Percentiles rank a stretch among this genome's conserved stretches.
Evolutionary conservation across 306 rosid genomes (phyloP).

Genomic region (Hippophae tibetana): DNA sequence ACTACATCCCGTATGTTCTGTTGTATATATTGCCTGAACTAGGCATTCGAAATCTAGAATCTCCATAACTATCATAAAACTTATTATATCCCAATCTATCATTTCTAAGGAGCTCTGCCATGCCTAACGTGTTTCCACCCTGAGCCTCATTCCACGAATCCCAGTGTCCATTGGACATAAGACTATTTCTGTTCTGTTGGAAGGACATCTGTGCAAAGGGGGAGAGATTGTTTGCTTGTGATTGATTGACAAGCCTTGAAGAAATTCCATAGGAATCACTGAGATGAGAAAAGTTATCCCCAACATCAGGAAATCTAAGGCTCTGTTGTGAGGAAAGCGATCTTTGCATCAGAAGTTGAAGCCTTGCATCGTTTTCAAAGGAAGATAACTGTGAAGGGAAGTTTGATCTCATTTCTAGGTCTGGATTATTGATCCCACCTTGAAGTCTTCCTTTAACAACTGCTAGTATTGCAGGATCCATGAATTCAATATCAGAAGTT

Average conservation of each 20-base stretch:
- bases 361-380: constrained; percentile 66
- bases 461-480: constrained; percentile 93
- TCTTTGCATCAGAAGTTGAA: constrained; percentile 76
- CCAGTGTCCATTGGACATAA: constrained; percentile 66
- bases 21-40: constrained; percentile 66
- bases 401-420: constrained; percentile 55
- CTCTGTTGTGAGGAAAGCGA: constrained; percentile 62
- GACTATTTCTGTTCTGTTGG: constrained; percentile 62
- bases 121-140: constrained; percentile 40
- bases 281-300: constrained; percentile 49
- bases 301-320: constrained; percentile 46
- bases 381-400: constrained; percentile 42
- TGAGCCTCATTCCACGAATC: constrained; percentile 76
- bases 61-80: constrained; percentile 65
- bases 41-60: constrained; percentile 71
- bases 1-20: constrained; percentile 79
- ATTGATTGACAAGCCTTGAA: constrained; percentile 60
- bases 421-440: constrained; percentile 45
- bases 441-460: constrained; percentile 79
- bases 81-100: constrained; percentile 69
- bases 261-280: constrained; percentile 69
- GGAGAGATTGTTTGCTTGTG: constrained; percentile 51
- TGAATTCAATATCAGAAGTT: constrained; percentile 62
- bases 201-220: constrained; percentile 64
- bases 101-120: constrained; percentile 70